Evolutionary conservation across 1,139 yeast genomes (phyloP).

Genomic region (Pichia sp.): DNA sequence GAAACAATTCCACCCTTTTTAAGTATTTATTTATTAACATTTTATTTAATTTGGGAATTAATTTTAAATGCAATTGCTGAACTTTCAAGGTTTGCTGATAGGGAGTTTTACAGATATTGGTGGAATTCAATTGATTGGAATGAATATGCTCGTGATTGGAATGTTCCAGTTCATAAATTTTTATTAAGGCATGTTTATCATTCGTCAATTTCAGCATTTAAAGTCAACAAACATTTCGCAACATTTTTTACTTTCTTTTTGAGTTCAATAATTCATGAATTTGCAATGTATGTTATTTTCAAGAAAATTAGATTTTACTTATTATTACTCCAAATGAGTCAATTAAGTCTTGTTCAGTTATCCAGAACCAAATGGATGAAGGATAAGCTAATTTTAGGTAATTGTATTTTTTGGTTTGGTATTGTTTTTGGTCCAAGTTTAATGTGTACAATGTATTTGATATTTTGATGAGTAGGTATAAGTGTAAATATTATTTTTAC

Average conservation of each 20-base stretch:
- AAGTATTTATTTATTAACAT: conserved; percentile 67
- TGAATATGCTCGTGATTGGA: conserved; percentile 92
- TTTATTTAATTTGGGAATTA: conserved; percentile 92
- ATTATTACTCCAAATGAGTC: conserved; percentile 75
- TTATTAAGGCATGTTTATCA: conserved; percentile 90
- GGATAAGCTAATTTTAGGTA: conserved; percentile 60
- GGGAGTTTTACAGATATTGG: conserved; percentile 95
- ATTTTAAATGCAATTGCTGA: conserved; percentile 88
- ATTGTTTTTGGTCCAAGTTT: conserved; percentile 86
- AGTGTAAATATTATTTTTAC: neutral
- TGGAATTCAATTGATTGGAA: conserved; percentile 97
- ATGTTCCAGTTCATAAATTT: conserved; percentile 89
- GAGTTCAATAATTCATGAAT: conserved; percentile 80
- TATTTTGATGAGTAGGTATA: conserved; percentile 40
- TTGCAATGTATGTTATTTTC: conserved; percentile 88
- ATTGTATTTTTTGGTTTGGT: conserved; percentile 86
- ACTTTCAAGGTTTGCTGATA: conserved; percentile 75
- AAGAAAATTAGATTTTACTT: conserved; percentile 75
- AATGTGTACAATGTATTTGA: conserved; percentile 76
- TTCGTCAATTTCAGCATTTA: conserved; percentile 73
- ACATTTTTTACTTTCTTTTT: conserved; percentile 75
- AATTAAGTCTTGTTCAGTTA: conserved; percentile 58
- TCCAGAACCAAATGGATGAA: conserved; percentile 47
- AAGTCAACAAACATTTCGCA: conserved; percentile 60
- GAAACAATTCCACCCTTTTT: conserved; percentile 79